These are phyloP conservation scores for Penicillium cinerascens DNA, from an alignment of 495 filamentous ascomycete species.

Conservation along the genomic window DNA sequence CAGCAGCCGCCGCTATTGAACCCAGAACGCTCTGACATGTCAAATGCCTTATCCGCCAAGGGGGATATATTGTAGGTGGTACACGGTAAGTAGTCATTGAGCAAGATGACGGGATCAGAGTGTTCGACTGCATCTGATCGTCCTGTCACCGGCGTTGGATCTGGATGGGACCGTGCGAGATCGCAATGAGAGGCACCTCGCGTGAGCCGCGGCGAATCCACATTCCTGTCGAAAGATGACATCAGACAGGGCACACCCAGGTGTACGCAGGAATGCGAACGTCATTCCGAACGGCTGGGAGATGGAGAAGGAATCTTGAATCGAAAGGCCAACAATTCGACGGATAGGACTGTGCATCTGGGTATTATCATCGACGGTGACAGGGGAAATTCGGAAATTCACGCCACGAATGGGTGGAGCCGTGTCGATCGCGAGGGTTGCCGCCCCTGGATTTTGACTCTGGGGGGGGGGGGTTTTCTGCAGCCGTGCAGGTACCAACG, in stretches of 20 bases:
- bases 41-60: not conserved
- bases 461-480: not conserved
- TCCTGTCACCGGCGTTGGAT: not conserved
- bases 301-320: not conserved
- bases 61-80: not conserved
- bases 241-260: constrained; percentile 9
- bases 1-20: not conserved
- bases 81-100: not conserved
- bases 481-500: not conserved
- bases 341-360: not conserved
- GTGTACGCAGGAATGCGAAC: constrained; percentile 9
- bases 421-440: constrained; percentile 12
- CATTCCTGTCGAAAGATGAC: constrained; percentile 17
- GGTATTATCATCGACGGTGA: not conserved
- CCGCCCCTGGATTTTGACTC: constrained; percentile 9
- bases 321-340: not conserved
- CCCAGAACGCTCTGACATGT: not conserved
- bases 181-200: constrained; percentile 5
- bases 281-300: constrained; percentile 18
- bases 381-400: not conserved
- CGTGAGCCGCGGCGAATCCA: constrained; percentile 10
- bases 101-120: not conserved
- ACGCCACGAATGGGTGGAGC: constrained; percentile 6
- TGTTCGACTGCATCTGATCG: not conserved
- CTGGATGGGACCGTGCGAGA: constrained; percentile 17